These are phyloP conservation scores for Gelatoporia subvermispora DNA, from an alignment of 768 basidiomycete species.

Conservation along the genomic window DNA sequence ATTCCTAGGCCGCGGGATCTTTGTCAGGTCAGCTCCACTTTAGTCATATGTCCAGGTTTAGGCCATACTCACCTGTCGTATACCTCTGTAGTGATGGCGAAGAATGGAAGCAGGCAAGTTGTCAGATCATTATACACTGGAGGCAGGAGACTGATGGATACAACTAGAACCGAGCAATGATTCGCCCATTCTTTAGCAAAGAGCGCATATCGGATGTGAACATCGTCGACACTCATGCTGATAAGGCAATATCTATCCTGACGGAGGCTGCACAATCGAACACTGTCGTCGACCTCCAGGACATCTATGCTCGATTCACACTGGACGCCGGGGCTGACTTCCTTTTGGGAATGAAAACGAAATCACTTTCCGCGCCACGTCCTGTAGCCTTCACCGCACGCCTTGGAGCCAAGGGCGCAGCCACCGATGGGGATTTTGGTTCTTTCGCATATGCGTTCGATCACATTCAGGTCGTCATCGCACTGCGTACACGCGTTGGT, in stretches of 20 bases:
- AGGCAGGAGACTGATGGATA: too few relatives aligned
- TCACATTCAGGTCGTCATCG: too few relatives aligned
- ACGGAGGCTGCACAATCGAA: not conserved
- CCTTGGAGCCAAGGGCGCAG: slow-evolving; percentile 1
- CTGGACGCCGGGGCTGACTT: slow-evolving; percentile 53
- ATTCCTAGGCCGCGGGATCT: not conserved
- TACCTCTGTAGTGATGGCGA: too few relatives aligned
- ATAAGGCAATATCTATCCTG: not conserved
- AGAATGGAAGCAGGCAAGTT: too few relatives aligned
- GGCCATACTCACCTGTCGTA: too few relatives aligned
- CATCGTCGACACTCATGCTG: slow-evolving; percentile 16
- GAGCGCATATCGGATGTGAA: slow-evolving; percentile 24
- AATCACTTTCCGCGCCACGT: slow-evolving; percentile 31
- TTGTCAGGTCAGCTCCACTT: not conserved
- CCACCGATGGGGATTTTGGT: slow-evolving; percentile 25
- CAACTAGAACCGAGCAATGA: slow-evolving; percentile 46
- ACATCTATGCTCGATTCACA: slow-evolving; percentile 31
- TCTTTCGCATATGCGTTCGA: slow-evolving; percentile 36
- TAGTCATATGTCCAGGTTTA: too few relatives aligned
- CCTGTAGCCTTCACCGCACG: slow-evolving; percentile 32
- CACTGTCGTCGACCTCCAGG: too few relatives aligned
- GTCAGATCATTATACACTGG: too few relatives aligned
- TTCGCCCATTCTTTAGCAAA: slow-evolving; percentile 59
- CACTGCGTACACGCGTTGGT: too few relatives aligned
- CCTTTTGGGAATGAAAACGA: slow-evolving; percentile 39